Conservation (phyloP, 2,329 filamentous ascomycete genomes). For the Alternaria metachromatica region DNA sequence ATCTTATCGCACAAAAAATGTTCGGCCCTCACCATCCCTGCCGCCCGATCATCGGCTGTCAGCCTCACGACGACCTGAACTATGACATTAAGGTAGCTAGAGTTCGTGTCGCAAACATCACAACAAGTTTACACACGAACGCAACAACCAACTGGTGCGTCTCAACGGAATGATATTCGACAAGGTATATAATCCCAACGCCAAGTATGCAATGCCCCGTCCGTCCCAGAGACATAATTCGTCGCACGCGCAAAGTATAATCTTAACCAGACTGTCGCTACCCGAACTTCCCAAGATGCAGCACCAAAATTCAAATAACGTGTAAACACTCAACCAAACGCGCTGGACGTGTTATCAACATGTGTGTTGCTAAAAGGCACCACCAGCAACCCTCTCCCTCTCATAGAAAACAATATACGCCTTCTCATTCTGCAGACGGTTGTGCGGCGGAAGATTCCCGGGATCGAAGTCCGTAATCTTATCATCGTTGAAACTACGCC, state of each 20-base stretch:
- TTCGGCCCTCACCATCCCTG: slow-evolving; percentile 19
- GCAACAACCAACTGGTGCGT: neutral
- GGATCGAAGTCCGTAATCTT: slow-evolving; percentile 64
- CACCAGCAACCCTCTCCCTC: slow-evolving; percentile 44
- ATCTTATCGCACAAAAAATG: slow-evolving; percentile 28
- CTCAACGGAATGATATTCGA: slow-evolving; percentile 6
- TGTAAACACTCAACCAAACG: neutral
- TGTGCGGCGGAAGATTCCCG: slow-evolving; percentile 54
- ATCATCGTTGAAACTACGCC: slow-evolving; percentile 67
- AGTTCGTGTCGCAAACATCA: neutral
- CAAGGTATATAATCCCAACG: slow-evolving; percentile 11
- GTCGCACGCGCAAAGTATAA: slow-evolving; percentile 1
- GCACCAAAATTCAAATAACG: neutral
- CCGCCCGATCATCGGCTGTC: slow-evolving; percentile 29
- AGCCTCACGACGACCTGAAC: neutral
- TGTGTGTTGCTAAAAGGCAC: slow-evolving; percentile 24
- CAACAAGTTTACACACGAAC: neutral
- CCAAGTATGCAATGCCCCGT: slow-evolving; percentile 15
- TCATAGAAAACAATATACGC: slow-evolving; percentile 72
- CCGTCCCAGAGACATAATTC: neutral
- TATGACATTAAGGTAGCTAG: neutral
- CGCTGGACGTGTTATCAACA: neutral
- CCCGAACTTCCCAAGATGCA: neutral
- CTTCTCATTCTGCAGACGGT: slow-evolving; percentile 66
- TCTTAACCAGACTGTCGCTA: neutral